These are phyloP conservation scores for Geotrichum aggregatum DNA, from an alignment of 1,139 yeast genomes.

Conservation along the genomic window DNA sequence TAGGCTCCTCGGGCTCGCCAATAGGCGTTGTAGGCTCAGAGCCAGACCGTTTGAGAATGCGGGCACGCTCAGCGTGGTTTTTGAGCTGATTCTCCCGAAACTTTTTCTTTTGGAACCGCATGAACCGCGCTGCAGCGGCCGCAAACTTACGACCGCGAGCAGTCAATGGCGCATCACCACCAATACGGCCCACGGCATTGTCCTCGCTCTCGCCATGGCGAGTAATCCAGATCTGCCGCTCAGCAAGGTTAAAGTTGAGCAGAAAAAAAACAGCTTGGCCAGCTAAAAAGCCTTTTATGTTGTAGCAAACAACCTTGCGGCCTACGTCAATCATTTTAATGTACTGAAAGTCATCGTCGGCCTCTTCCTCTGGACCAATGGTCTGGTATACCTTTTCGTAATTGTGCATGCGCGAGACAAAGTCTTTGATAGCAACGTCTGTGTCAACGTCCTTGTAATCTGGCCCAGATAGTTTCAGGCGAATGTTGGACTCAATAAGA, in stretches of 20 bases:
- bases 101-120: constrained; percentile 64
- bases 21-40: constrained; percentile 38
- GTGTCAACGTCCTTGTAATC: constrained; percentile 88
- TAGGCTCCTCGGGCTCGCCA: constrained; percentile 51
- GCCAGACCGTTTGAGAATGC: constrained; percentile 31
- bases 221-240: constrained; percentile 91
- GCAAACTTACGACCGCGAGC: constrained; percentile 73
- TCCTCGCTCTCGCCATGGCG: constrained; percentile 91
- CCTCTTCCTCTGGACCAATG: constrained; percentile 61
- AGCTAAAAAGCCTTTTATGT: constrained; percentile 85
- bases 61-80: constrained; percentile 43
- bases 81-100: constrained; percentile 64
- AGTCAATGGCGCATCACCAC: constrained; percentile 83
- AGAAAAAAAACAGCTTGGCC: constrained; percentile 90
- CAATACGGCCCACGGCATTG: constrained; percentile 77
- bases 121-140: constrained; percentile 65
- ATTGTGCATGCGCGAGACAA: constrained; percentile 72
- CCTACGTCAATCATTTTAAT: constrained; percentile 96
- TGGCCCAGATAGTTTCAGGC: constrained; percentile 86
- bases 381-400: constrained; percentile 90
- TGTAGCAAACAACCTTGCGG: constrained; percentile 83
- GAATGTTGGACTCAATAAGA: constrained; percentile 74
- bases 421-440: constrained; percentile 71
- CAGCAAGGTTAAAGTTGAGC: constrained; percentile 82
- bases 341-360: constrained; percentile 65